Conservation (phyloP, 257 asterid species). For the Anisodus acutangulus region DNA sequence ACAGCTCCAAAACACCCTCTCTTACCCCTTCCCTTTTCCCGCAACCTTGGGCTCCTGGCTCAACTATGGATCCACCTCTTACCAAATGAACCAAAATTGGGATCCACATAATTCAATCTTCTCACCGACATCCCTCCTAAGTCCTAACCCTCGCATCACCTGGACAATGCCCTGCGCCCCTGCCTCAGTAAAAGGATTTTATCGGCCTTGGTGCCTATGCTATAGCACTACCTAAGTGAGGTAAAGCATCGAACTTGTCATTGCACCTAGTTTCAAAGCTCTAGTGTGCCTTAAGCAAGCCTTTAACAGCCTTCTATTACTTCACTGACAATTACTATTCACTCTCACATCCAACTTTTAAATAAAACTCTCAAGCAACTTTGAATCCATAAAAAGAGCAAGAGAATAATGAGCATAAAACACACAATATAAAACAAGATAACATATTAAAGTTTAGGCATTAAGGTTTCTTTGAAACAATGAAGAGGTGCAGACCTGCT, state of each 20-base stretch:
- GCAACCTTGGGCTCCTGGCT: no score
- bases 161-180: no score
- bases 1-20: no score
- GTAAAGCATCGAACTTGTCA: neutral
- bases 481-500: conserved; percentile 62
- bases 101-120: no score
- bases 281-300: neutral
- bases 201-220: neutral
- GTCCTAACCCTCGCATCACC: no score
- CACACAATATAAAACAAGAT: neutral
- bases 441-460: conserved; percentile 2
- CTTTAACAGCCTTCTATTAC: neutral
- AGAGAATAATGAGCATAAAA: neutral
- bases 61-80: no score
- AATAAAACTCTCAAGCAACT: neutral
- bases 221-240: neutral
- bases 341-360: neutral
- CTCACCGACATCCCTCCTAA: no score
- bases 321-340: neutral
- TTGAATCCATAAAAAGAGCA: conserved; percentile 5
- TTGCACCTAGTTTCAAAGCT: neutral
- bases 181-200: no score
- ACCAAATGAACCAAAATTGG: no score
- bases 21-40: no score
- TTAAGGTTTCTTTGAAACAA: neutral